Evolutionary conservation across 78 protist species (phyloP).

Genomic region (Dictyostelium intermedium): DNA sequence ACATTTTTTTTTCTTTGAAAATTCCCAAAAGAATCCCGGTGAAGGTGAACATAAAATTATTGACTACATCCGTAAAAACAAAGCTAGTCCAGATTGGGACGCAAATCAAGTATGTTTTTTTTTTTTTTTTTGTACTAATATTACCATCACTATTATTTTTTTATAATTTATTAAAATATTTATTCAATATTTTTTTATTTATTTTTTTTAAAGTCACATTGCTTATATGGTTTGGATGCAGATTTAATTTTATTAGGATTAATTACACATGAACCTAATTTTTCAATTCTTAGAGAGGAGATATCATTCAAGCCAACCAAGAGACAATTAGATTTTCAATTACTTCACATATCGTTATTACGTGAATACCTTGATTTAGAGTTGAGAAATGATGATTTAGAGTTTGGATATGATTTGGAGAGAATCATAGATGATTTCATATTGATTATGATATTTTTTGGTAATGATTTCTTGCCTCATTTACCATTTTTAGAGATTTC

Average conservation of each 20-base stretch:
- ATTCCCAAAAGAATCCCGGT: conserved; percentile 90
- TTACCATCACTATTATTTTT: not conserved
- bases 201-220: conserved; percentile 40
- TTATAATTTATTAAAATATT: not conserved
- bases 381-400: conserved; percentile 48
- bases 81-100: conserved; percentile 88
- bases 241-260: conserved; percentile 99
- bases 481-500: conserved; percentile 96
- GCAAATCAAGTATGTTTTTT: conserved; percentile 81
- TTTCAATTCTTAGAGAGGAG: conserved; percentile 95
- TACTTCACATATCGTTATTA: conserved; percentile 76
- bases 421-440: conserved; percentile 98
- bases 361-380: conserved; percentile 85
- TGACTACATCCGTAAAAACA: conserved; percentile 95
- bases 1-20: not conserved
- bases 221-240: conserved; percentile 96
- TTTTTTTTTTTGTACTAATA: not conserved
- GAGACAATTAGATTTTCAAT: conserved; percentile 46
- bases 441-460: conserved; percentile 94
- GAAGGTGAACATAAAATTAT: conserved; percentile 99
- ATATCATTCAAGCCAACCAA: conserved; percentile 48
- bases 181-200: not conserved
- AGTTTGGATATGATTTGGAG: conserved; percentile 92
- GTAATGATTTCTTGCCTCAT: conserved; percentile 99
- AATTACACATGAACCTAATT: conserved; percentile 99